A percentile compares a stretch with the other conserved stretches of the same genome.
phyloP scores from a whole-genome alignment of 2,329 filamentous ascomycete genomes.

The Dothistroma septosporum region DNA sequence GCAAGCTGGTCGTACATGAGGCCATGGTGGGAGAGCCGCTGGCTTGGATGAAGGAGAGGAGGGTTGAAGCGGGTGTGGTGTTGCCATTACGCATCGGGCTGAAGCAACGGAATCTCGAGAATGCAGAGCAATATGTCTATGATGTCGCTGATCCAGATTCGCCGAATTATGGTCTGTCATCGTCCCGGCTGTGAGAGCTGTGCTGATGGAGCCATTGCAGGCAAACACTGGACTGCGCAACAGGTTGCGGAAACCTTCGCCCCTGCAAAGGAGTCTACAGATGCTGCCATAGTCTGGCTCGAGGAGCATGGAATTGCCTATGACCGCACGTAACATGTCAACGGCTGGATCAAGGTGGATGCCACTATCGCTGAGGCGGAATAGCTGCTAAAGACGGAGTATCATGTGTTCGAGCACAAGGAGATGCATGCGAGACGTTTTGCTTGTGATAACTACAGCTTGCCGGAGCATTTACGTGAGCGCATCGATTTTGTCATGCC shows the following conservation, averaged over 20 bases:
- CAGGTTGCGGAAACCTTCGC: conserved; percentile 30
- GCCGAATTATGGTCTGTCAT: conserved; percentile 19
- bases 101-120: conserved; percentile 25
- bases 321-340: conserved; percentile 14
- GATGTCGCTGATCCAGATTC: conserved; percentile 30
- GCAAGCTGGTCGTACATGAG: conserved; percentile 26
- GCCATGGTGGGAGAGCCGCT: conserved; percentile 24
- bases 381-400: conserved; percentile 37
- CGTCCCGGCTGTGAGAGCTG: conserved; percentile 9
- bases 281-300: conserved; percentile 29
- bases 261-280: conserved; percentile 23
- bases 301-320: conserved; percentile 21
- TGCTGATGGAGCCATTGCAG: background rate
- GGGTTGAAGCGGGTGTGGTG: conserved; percentile 15
- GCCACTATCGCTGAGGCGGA: conserved; percentile 37
- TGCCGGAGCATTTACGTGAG: conserved; percentile 23
- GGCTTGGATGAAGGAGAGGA: conserved; percentile 23
- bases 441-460: conserved; percentile 38
- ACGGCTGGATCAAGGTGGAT: conserved; percentile 41
- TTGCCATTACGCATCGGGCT: conserved; percentile 31
- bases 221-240: conserved; percentile 30
- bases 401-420: conserved; percentile 38
- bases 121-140: conserved; percentile 23
- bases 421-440: conserved; percentile 33
- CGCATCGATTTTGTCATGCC: conserved; percentile 28